A percentile compares a stretch with the other conserved stretches of the same genome.
Conservation (phyloP, 179 eudicot species). For the Patellifolia procumbens region DNA sequence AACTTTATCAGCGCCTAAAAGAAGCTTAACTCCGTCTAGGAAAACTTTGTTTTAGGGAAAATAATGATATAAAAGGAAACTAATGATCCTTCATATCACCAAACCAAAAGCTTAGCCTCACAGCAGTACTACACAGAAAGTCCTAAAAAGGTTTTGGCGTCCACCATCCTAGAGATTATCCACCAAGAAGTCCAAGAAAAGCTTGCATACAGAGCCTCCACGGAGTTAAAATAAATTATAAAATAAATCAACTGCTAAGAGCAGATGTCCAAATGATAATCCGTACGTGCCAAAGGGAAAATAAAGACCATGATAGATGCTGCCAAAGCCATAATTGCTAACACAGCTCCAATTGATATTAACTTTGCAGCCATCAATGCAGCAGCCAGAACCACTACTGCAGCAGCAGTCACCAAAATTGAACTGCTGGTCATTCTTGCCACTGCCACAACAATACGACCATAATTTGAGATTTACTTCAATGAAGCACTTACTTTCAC, state of each 20-base stretch:
- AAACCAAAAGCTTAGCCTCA: conserved; percentile 17
- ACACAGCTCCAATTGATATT: conserved; percentile 54
- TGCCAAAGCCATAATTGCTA: conserved; percentile 60
- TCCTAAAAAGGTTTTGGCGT: not conserved
- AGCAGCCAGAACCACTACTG: conserved; percentile 69
- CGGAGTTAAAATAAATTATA: not conserved
- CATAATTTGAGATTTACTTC: conserved; percentile 36
- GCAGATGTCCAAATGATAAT: conserved; percentile 35
- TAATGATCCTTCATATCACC: not conserved
- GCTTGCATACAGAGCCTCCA: conserved; percentile 12
- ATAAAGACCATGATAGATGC: conserved; percentile 44
- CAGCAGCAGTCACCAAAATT: conserved; percentile 49
- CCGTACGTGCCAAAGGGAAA: conserved; percentile 47
- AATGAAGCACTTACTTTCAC: conserved; percentile 20
- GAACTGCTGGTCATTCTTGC: conserved; percentile 41
- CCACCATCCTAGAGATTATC: conserved; percentile 18
- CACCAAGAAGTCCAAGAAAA: conserved; percentile 12
- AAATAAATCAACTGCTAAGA: conserved; percentile 27
- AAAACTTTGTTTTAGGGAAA: not conserved
- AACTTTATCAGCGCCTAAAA: not conserved
- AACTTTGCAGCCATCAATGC: conserved; percentile 63
- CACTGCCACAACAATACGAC: conserved; percentile 52
- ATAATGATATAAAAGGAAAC: not conserved
- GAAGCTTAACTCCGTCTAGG: not conserved
- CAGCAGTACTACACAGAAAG: conserved; percentile 3